Base-by-base conservation (phyloP, 208 protist species). In the Leishmania turanica region DNA sequence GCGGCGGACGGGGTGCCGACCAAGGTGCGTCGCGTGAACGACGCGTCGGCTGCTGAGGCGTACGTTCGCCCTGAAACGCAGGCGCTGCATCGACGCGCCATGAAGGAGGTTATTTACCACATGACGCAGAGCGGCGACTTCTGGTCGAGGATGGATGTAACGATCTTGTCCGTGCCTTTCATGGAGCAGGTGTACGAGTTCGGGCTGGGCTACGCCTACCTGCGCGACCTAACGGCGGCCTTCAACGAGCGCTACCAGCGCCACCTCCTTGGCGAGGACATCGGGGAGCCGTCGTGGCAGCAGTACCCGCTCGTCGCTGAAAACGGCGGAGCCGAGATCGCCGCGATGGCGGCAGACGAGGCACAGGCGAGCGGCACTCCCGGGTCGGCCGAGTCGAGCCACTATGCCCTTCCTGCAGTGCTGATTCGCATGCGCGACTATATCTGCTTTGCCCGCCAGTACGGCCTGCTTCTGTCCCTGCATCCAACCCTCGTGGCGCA, bases 41-140 rank as follows among this genome's bases (percentile, higher is more conserved):
- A 69, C 9, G n/a, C 54, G 21, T 4, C 60, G 11, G 37, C n/a
- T 34, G 56, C 53, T 15, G 51, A 49, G 31, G 11, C 68, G n/a
- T 27, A 21, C 21, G 9, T 17, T 56, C 1, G 54, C 45, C 60
- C 77, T n/a, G 72, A 60, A 15, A 58, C 42, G n/a, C 64, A 78
- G 53, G 78, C 84, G 45, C 81, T 87, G 72, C 85, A 95, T 78
- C 89, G 94, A 1, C 84, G 84, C 42, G 90, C 91, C 17, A 88
- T 93, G 70, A 95, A 95, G 87, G 92, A 96, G 82, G 75, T 97
- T 37, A 51, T 87, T 8, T 92, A 92, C 70, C 94, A 97, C 73
- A 78, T 84, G 66, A 47, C 79, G 17, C 79, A 78, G 51, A 83
- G 78, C 64, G 79, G 81, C 15, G 64, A 68, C 64, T 85, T 79